These are phyloP conservation scores for Anethum foeniculum DNA, from an alignment of 140 eudicot species.

Conservation along the genomic window DNA sequence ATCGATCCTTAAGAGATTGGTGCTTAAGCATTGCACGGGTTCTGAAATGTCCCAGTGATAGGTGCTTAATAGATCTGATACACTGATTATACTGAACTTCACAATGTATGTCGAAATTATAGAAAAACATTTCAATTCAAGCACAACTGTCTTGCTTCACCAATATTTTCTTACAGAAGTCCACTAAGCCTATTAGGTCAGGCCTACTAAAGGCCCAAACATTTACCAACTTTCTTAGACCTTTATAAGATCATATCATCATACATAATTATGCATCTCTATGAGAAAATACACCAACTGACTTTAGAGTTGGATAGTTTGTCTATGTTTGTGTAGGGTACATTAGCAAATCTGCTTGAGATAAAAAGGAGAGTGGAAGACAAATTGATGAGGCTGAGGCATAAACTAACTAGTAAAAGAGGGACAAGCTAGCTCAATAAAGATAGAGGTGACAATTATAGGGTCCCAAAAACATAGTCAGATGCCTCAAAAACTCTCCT, in stretches of 20 bases:
- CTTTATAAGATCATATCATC: not conserved
- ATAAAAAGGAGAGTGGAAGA: constrained; percentile 11
- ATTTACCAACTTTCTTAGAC: not conserved
- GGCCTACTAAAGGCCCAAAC: not conserved
- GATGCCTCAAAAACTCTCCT: constrained; percentile 12
- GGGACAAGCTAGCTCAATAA: constrained; percentile 13
- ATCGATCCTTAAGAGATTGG: too few species aligned
- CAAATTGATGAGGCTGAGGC: constrained; percentile 14
- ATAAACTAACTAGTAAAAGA: constrained; percentile 11
- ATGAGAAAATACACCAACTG: not conserved
- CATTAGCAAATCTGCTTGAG: not conserved
- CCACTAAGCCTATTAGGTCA: not conserved
- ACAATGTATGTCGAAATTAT: not conserved
- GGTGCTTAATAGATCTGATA: not conserved
- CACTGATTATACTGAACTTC: not conserved
- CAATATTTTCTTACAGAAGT: not conserved
- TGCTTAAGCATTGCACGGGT: not conserved
- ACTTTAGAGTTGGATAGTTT: not conserved
- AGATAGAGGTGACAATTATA: constrained; percentile 15
- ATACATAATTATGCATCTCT: not conserved
- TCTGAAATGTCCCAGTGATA: not conserved
- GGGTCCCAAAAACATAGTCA: constrained; percentile 26
- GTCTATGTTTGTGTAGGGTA: not conserved
- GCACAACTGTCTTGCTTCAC: not conserved
- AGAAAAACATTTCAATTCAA: not conserved